Base-by-base conservation (phyloP, 805 yeast species). In the Pichia rugopelliculosa region DNA sequence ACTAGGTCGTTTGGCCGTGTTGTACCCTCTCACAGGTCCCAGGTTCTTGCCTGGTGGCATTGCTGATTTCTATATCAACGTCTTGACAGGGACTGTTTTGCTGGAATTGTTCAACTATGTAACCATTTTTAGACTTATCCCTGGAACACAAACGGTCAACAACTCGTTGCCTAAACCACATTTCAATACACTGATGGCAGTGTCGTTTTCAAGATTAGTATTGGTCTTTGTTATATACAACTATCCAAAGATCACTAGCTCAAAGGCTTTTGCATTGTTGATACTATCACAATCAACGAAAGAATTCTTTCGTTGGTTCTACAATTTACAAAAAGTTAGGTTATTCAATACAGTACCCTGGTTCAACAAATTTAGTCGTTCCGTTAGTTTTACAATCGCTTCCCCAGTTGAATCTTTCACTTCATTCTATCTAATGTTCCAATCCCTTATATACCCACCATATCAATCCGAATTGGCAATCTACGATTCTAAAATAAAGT, bases 41-140 rank as follows among this genome's bases (percentile, higher is more conserved):
- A 70, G 69, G 53, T 83, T 80, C 53, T 61, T 83, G 20, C 84
- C 88, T 1, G 87, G 83, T 7, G 89, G 87, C 0, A 78, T 84
- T 12, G 85, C 86, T 40, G 84, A 77, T 53, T 83, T 80, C 63
- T 75, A 80, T 44, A 30, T 63, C 5, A 15, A 48, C 7, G 53
- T 59, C 5, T 55, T 57, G 26, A 27, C 47, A 3, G 23, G 36
- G 2, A 38, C 56, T 17, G 39, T 53, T 3, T 17, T 49, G 7
- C 23, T 56, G 4, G 68, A 64, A 36, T 26, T 49, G 3, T 46
- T 61, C 21, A 55, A 53, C 13, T 56, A 56, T 39, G 2, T 53
- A 5, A 24, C 52, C 3, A 50, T 61, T 15, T 57, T 59, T 44
- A 42, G 54, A 10, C 36, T 26, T 8, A 23, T 48, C 2, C 41